Conservation (phyloP, 805 yeast species). For the Saccharomycopsis fodiens region DNA sequence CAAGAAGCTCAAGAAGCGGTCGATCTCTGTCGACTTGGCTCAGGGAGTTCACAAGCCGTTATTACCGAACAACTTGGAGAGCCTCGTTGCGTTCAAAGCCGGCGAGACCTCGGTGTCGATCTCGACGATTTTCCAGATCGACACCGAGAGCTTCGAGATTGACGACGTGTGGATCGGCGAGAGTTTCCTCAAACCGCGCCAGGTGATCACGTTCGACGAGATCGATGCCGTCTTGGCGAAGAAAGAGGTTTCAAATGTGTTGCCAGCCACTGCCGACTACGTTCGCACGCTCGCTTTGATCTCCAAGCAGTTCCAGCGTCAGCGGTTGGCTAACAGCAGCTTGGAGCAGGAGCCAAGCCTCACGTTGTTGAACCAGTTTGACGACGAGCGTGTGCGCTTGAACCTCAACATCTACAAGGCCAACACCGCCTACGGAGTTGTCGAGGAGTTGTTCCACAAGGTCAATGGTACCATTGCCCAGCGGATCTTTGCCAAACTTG, state of each 20-base stretch:
- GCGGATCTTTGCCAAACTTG: slow-evolving; percentile 62
- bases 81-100: slow-evolving; percentile 52
- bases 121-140: slow-evolving; percentile 75
- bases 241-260: slow-evolving; percentile 24
- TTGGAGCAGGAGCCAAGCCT: slow-evolving; percentile 43
- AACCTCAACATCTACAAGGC: slow-evolving; percentile 67
- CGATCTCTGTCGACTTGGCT: slow-evolving; percentile 81
- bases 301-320: slow-evolving; percentile 62
- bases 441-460: slow-evolving; percentile 71
- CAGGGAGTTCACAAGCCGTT: slow-evolving; percentile 60
- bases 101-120: slow-evolving; percentile 57
- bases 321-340: slow-evolving; percentile 45
- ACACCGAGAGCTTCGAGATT: slow-evolving; percentile 61
- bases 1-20: slow-evolving; percentile 83
- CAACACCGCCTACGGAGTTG: slow-evolving; percentile 45
- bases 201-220: slow-evolving; percentile 43
- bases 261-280: slow-evolving; percentile 57
- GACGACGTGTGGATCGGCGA: slow-evolving; percentile 74
- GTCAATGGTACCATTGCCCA: slow-evolving; percentile 85
- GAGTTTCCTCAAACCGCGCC: slow-evolving; percentile 58
- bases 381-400: slow-evolving; percentile 73
- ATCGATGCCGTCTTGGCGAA: slow-evolving; percentile 44
- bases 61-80: slow-evolving; percentile 59
- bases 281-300: slow-evolving; percentile 56
- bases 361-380: slow-evolving; percentile 69